Conservation (phyloP, 2,329 filamentous ascomycete species). For the Penicillium polonicum region DNA sequence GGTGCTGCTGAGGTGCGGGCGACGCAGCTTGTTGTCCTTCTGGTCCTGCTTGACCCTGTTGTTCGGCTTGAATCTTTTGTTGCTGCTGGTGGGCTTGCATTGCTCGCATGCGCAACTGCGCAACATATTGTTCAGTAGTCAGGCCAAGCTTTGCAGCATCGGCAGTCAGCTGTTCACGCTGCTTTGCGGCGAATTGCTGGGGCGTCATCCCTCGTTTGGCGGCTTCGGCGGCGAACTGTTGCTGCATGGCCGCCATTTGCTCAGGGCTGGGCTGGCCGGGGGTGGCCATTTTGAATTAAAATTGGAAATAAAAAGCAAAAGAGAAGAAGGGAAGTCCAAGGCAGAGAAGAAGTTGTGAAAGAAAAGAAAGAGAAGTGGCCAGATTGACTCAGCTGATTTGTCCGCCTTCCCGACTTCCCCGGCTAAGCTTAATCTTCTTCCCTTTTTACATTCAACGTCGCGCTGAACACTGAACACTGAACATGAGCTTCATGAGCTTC, state of each 20-base stretch:
- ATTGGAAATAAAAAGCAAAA: not conserved
- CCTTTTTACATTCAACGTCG: not conserved
- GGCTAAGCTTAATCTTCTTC: conserved; percentile 1
- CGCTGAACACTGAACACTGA: not conserved
- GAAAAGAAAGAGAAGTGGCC: conserved; percentile 25
- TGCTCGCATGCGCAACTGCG: conserved; percentile 47
- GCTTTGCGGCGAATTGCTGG: conserved; percentile 73
- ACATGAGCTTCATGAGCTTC: conserved; percentile 6
- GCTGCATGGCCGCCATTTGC: conserved; percentile 81
- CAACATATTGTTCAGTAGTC: conserved; percentile 52
- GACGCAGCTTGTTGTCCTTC: conserved; percentile 39
- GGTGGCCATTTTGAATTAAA: conserved; percentile 34
- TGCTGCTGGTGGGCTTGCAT: conserved; percentile 46
- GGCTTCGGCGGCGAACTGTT: conserved; percentile 78
- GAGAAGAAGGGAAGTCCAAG: not conserved
- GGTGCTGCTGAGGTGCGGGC: conserved; percentile 24
- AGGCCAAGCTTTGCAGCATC: conserved; percentile 53
- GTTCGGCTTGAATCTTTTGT: conserved; percentile 37
- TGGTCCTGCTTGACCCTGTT: conserved; percentile 34
- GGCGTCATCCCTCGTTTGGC: conserved; percentile 80
- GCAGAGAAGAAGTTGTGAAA: conserved; percentile 8
- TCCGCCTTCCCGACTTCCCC: conserved; percentile 18
- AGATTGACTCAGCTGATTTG: conserved; percentile 32
- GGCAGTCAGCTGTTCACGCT: conserved; percentile 46
- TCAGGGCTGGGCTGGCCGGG: conserved; percentile 65